Conservation (phyloP, 2,329 filamentous ascomycete species). For the Fusarium paranaense region DNA sequence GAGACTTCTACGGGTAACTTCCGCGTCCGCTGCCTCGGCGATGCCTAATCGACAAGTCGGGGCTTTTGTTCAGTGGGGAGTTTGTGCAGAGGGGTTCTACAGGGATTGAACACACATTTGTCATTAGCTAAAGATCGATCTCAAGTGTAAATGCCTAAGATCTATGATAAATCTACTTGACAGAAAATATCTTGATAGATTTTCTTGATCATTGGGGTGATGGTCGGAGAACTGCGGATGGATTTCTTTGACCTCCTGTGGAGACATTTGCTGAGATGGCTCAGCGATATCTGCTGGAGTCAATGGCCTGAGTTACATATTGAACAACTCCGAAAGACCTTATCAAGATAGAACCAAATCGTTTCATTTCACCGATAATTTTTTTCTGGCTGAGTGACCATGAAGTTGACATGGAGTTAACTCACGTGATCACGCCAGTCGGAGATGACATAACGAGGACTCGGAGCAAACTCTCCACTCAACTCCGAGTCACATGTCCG, state of each 20-base stretch:
- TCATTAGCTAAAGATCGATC: background rate
- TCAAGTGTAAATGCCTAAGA: background rate
- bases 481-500: background rate
- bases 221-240: too few relatives aligned
- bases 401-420: too few relatives aligned
- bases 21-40: background rate
- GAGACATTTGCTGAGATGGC: too few relatives aligned
- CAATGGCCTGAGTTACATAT: too few relatives aligned
- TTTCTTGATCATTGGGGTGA: background rate
- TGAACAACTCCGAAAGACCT: too few relatives aligned
- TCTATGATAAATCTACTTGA: background rate
- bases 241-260: too few relatives aligned
- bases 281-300: too few relatives aligned
- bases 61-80: background rate
- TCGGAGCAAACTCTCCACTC: background rate
- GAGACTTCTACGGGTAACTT: background rate
- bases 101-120: background rate
- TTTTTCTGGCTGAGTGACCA: too few relatives aligned
- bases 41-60: background rate
- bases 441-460: background rate
- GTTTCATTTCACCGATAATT: too few relatives aligned
- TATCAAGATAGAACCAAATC: too few relatives aligned
- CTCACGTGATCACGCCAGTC: background rate
- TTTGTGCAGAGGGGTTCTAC: too few relatives aligned
- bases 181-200: background rate